Conservation (phyloP, 2,329 filamentous ascomycete genomes). For the Aspergillus arachidicola region DNA sequence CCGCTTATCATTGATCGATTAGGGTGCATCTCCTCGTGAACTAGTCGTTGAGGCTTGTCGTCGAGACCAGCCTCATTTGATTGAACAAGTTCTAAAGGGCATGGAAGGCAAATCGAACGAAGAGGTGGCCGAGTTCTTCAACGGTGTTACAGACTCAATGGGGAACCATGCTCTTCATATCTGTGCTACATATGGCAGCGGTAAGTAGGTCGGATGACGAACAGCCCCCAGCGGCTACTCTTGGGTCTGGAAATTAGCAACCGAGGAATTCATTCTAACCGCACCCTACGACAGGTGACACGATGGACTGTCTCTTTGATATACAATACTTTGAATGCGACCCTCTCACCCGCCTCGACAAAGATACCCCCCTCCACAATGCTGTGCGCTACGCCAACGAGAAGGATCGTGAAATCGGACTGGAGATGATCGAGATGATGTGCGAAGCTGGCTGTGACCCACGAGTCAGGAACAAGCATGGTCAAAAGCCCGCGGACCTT, state of each 20-base stretch:
- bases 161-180: slow-evolving; percentile 90
- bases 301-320: slow-evolving; percentile 51
- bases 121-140: slow-evolving; percentile 76
- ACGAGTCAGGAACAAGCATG: slow-evolving; percentile 51
- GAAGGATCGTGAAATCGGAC: slow-evolving; percentile 45
- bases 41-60: slow-evolving; percentile 90
- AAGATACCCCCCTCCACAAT: slow-evolving; percentile 49
- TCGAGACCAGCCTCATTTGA: slow-evolving; percentile 85
- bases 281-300: slow-evolving; percentile 42
- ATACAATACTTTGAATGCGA: slow-evolving; percentile 53
- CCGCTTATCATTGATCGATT: slow-evolving; percentile 14
- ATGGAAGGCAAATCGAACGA: slow-evolving; percentile 60
- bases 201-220: slow-evolving; percentile 53
- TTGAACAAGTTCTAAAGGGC: slow-evolving; percentile 70
- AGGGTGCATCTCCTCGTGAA: slow-evolving; percentile 86
- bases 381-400: slow-evolving; percentile 51
- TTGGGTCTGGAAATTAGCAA: neutral
- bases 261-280: neutral
- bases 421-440: slow-evolving; percentile 53
- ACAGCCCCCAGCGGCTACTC: neutral
- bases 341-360: slow-evolving; percentile 48
- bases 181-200: slow-evolving; percentile 82
- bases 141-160: slow-evolving; percentile 80
- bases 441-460: slow-evolving; percentile 53
- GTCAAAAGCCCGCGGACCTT: slow-evolving; percentile 49